Evolutionary conservation across 1,284 basidiomycete genomes (phyloP).

Genomic region (Fomes fomentarius): DNA sequence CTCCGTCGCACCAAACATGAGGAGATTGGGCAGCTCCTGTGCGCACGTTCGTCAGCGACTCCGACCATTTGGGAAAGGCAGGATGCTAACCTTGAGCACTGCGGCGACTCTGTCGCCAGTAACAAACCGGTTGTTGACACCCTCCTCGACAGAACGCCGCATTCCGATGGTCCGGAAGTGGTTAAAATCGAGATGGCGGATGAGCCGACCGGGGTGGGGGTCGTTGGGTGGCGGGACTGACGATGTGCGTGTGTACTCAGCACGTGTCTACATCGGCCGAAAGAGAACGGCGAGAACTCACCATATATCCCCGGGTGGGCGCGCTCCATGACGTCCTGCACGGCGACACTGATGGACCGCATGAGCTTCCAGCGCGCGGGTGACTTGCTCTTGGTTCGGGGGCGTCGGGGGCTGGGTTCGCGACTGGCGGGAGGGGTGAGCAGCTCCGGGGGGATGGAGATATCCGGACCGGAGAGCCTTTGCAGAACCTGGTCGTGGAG

Average conservation of each 20-base stretch:
- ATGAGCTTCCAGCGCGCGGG: constrained; percentile 82
- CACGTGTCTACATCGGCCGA: constrained; percentile 14
- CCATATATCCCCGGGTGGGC: constrained; percentile 72
- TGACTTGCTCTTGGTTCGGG: constrained; percentile 74
- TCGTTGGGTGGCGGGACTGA: constrained; percentile 75
- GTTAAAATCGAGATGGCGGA: constrained; percentile 86
- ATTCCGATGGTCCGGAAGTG: constrained; percentile 95
- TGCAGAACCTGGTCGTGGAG: constrained; percentile 66
- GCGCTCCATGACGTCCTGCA: constrained; percentile 66
- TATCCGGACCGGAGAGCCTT: constrained; percentile 60
- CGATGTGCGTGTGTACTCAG: constrained; percentile 10
- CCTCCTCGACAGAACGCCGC: constrained; percentile 89
- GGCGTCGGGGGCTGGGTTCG: constrained; percentile 75
- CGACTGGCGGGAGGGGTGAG: constrained; percentile 77
- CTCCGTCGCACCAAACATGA: constrained; percentile 88
- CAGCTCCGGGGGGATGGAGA: constrained; percentile 70
- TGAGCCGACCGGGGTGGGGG: constrained; percentile 74
- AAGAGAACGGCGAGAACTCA: constrained; percentile 36
- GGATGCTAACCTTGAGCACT: constrained; percentile 70
- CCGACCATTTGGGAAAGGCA: not conserved
- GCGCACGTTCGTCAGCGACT: not conserved
- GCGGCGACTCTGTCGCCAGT: constrained; percentile 86
- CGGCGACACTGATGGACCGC: constrained; percentile 72
- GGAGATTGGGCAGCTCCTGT: constrained; percentile 85
- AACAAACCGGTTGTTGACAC: constrained; percentile 89